phyloP scores from a whole-genome alignment of 495 filamentous ascomycete species.

The Tirmania nivea region DNA sequence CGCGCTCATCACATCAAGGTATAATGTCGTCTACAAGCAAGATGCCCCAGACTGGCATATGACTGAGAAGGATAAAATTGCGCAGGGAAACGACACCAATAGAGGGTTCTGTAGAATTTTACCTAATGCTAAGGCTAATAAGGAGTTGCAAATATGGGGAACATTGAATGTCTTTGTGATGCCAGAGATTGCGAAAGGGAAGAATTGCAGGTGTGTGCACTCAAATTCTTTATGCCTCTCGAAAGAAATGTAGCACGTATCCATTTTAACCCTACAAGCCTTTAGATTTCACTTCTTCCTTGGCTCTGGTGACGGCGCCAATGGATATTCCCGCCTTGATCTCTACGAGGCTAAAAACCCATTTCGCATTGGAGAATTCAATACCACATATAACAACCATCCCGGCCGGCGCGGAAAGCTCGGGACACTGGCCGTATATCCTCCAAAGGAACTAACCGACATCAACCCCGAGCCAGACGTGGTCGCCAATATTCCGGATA shows the following conservation, averaged over 20 bases:
- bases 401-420: background rate
- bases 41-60: background rate
- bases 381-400: background rate
- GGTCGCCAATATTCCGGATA: background rate
- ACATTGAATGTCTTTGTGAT: background rate
- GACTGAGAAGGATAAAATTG: background rate
- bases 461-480: background rate
- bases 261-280: background rate
- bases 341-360: background rate
- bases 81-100: background rate
- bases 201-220: background rate
- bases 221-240: background rate
- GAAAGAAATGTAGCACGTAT: background rate
- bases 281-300: background rate
- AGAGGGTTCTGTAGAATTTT: background rate
- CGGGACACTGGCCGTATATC: background rate
- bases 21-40: background rate
- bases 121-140: background rate
- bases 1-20: background rate
- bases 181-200: background rate
- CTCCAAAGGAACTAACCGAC: background rate
- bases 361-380: background rate
- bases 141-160: background rate
- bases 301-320: background rate
- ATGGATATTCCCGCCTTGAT: background rate